Percentiles rank a stretch among this genome's conserved stretches.
These are phyloP conservation scores for Xylaria digitata DNA, from an alignment of 2,329 filamentous ascomycete genomes.

Conservation along the genomic window DNA sequence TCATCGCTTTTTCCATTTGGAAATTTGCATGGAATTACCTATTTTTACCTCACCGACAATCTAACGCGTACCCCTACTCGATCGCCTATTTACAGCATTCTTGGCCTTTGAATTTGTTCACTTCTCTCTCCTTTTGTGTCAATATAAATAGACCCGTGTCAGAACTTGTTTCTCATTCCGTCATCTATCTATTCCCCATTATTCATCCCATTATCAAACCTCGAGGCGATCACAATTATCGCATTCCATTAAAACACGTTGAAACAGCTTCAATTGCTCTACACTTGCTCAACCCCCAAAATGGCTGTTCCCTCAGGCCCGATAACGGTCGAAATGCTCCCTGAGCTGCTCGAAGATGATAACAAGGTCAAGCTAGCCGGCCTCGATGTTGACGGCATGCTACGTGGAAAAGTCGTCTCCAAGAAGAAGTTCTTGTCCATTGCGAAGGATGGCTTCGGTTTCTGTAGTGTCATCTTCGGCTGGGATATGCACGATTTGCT, in stretches of 20 bases:
- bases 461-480: conserved; percentile 86
- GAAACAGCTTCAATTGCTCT: background rate
- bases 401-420: conserved; percentile 83
- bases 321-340: conserved; percentile 69
- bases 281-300: conserved; percentile 10
- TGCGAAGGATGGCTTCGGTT: conserved; percentile 79
- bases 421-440: conserved; percentile 86
- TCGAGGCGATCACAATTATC: background rate
- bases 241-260: background rate
- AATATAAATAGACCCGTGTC: conserved; percentile 16
- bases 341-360: conserved; percentile 72
- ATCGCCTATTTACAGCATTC: background rate
- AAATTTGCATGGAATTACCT: background rate
- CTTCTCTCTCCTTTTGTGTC: background rate
- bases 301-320: conserved; percentile 47
- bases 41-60: conserved; percentile 28
- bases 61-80: background rate
- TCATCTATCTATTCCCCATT: background rate
- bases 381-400: conserved; percentile 79
- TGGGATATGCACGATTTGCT: conserved; percentile 91
- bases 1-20: conserved; percentile 17
- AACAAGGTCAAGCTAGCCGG: conserved; percentile 81
- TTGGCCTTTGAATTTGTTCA: background rate
- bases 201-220: background rate
- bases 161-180: background rate